Percentiles rank a stretch among this genome's conserved stretches.
Evolutionary conservation across 441 rosid species (phyloP).

Genomic region (Erodium trifolium): DNA sequence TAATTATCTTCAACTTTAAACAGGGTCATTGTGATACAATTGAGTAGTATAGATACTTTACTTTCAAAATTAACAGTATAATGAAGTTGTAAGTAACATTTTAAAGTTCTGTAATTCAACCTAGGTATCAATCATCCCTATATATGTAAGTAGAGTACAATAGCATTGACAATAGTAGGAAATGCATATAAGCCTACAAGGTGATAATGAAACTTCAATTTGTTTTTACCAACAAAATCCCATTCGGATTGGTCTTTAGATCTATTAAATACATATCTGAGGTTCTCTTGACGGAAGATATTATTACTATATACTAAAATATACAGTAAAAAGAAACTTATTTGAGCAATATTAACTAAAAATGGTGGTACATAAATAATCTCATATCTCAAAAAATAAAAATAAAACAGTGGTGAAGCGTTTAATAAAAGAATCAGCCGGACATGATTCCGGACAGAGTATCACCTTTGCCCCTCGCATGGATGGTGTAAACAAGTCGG

Average conservation of each 20-base stretch:
- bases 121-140: too few relatives aligned
- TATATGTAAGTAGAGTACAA: too few relatives aligned
- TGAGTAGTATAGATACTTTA: too few relatives aligned
- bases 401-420: constrained; percentile 1
- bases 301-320: constrained; percentile 13
- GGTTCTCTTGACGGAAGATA: neutral
- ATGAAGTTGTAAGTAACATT: too few relatives aligned
- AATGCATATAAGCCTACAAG: too few relatives aligned
- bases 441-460: constrained; percentile 87
- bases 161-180: too few relatives aligned
- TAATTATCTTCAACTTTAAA: too few relatives aligned
- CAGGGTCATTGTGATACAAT: too few relatives aligned
- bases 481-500: constrained; percentile 77
- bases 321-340: constrained; percentile 20
- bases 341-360: constrained; percentile 5
- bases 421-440: constrained; percentile 28
- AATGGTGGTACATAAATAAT: neutral
- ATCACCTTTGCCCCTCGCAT: constrained; percentile 81
- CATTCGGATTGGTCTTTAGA: neutral
- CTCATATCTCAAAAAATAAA: constrained; percentile 1
- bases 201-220: too few relatives aligned
- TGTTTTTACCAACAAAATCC: neutral
- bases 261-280: neutral
- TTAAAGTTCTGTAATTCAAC: too few relatives aligned
- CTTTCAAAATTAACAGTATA: too few relatives aligned